Percentiles rank a stretch among this genome's conserved stretches.
These are phyloP conservation scores for Opeltia flavorubescens DNA, from an alignment of 495 filamentous ascomycete species.

Conservation along the genomic window DNA sequence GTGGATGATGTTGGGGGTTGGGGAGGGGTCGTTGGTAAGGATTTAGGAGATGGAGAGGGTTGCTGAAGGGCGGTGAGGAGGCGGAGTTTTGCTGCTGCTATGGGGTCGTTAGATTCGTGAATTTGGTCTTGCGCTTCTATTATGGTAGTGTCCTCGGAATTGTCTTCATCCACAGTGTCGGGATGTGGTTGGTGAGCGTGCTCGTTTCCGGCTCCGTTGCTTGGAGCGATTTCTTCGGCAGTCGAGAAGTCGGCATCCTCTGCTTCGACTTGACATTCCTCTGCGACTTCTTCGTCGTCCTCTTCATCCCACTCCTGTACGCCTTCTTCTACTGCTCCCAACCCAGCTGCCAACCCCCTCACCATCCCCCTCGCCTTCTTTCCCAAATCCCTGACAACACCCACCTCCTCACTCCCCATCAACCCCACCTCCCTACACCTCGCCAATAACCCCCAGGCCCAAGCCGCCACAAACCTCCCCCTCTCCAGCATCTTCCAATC, in stretches of 20 bases:
- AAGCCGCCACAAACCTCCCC: conserved; percentile 30
- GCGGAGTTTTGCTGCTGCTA: too few relatives aligned
- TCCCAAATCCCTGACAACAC: conserved; percentile 30
- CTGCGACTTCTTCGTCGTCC: conserved; percentile 20
- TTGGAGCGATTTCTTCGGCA: conserved; percentile 10
- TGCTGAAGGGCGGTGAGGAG: too few relatives aligned
- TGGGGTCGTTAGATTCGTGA: too few relatives aligned
- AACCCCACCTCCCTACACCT: conserved; percentile 34
- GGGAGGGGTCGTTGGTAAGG: too few relatives aligned
- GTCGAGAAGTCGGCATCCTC: too few relatives aligned
- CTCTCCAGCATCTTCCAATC: conserved; percentile 34
- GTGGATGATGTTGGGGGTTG: too few relatives aligned
- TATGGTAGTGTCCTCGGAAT: conserved; percentile 8
- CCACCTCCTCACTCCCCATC: conserved; percentile 36
- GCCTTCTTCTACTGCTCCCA: conserved; percentile 14
- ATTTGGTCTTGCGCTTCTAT: too few relatives aligned
- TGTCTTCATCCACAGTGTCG: conserved; percentile 7
- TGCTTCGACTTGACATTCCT: conserved; percentile 13
- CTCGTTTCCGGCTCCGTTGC: conserved; percentile 1
- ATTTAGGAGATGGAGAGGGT: too few relatives aligned
- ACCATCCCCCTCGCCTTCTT: conserved; percentile 21
- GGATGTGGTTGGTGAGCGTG: conserved; percentile 19
- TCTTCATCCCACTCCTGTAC: conserved; percentile 13
- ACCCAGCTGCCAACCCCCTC: conserved; percentile 17
- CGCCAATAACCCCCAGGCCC: conserved; percentile 36